Conservation (phyloP, 441 rosid genomes). For the Syzygium syzygioides region DNA sequence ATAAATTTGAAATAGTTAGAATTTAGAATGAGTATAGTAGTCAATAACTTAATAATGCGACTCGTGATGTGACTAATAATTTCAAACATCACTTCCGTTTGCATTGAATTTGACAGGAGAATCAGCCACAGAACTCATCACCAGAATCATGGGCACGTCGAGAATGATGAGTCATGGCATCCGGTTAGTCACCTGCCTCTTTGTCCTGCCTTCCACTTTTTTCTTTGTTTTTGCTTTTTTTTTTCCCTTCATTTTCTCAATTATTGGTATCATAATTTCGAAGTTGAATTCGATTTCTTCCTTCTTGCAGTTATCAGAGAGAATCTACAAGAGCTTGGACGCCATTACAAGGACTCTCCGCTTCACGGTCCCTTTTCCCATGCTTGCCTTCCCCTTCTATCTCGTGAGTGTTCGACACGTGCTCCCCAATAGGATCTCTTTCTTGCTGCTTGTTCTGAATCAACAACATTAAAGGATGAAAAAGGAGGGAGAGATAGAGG, state of each 20-base stretch:
- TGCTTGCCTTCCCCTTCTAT: conserved; percentile 77
- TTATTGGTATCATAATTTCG: not conserved
- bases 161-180: conserved; percentile 13
- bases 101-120: not conserved
- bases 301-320: conserved; percentile 59
- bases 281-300: not conserved
- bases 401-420: conserved; percentile 39
- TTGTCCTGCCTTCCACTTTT: not conserved
- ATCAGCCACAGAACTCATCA: conserved; percentile 13
- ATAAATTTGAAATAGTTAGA: not conserved
- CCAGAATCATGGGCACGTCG: conserved; percentile 11
- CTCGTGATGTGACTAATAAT: not conserved
- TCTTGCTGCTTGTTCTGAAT: not conserved
- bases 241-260: not conserved
- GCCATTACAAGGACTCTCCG: conserved; percentile 40
- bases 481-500: not conserved
- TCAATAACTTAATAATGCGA: not conserved
- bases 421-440: not conserved
- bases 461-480: not conserved
- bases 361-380: conserved; percentile 65
- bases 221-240: not conserved
- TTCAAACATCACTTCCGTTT: not conserved
- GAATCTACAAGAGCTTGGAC: conserved; percentile 42
- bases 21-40: not conserved
- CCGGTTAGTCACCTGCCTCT: not conserved